These are phyloP conservation scores for Parathielavia hyrcaniae DNA, from an alignment of 495 filamentous ascomycete genomes.

Conservation along the genomic window DNA sequence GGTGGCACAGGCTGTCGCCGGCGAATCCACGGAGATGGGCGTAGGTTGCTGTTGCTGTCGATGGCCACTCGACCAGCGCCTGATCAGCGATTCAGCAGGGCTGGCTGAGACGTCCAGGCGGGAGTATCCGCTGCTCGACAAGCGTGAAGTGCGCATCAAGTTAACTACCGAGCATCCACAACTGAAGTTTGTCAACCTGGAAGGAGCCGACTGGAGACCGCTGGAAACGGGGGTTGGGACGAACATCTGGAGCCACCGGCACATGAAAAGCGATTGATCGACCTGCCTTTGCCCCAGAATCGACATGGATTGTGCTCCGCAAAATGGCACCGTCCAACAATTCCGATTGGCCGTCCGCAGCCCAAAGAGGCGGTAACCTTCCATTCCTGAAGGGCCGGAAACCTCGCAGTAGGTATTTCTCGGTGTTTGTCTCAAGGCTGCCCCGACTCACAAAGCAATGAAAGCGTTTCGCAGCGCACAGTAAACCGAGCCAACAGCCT, in stretches of 20 bases:
- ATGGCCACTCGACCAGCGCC: not conserved
- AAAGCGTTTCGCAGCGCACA: too few species aligned
- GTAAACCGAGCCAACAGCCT: too few species aligned
- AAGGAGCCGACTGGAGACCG: too few species aligned
- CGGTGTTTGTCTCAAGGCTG: too few species aligned
- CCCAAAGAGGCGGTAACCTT: constrained; percentile 3
- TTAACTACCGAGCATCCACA: constrained; percentile 4
- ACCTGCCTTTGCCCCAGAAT: not conserved
- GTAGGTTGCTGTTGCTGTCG: not conserved
- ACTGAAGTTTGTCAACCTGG: too few species aligned
- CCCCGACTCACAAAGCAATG: not conserved
- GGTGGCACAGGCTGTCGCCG: too few species aligned
- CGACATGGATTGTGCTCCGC: not conserved
- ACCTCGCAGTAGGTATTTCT: too few species aligned
- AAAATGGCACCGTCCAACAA: not conserved
- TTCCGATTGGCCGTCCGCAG: constrained; percentile 1
- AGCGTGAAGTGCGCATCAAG: too few species aligned
- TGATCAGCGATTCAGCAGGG: not conserved
- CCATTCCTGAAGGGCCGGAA: too few species aligned
- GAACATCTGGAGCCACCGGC: not conserved
- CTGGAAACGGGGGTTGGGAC: not conserved
- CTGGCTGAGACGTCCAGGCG: too few species aligned
- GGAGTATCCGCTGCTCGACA: not conserved
- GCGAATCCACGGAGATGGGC: too few species aligned
- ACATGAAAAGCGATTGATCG: not conserved